phyloP scores from a whole-genome alignment of 192 early-diverging fungal genomes.

The Phycomyces blakesleeanus region DNA sequence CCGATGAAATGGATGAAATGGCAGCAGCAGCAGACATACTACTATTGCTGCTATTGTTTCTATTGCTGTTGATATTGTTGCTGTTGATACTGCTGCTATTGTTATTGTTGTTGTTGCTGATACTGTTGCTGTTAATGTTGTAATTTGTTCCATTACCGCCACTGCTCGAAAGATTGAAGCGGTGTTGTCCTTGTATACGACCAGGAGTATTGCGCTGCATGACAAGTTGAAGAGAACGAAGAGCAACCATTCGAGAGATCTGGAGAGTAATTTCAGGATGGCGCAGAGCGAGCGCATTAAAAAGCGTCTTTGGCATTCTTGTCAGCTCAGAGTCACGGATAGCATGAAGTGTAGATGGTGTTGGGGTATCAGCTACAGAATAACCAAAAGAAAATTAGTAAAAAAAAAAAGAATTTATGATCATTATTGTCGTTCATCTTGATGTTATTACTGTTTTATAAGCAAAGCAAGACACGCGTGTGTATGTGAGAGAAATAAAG shows the following conservation, averaged over 20 bases:
- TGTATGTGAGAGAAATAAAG: background rate
- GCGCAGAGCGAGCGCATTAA: slow-evolving; percentile 83
- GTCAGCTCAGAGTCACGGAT: slow-evolving; percentile 97
- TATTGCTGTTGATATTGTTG: too few relatives aligned
- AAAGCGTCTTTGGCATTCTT: slow-evolving; percentile 91
- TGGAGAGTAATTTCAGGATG: slow-evolving; percentile 92
- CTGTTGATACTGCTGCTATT: too few relatives aligned
- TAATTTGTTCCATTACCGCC: too few relatives aligned
- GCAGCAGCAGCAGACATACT: background rate
- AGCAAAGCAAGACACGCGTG: too few relatives aligned
- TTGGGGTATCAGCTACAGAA: slow-evolving; percentile 47
- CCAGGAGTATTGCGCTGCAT: slow-evolving; percentile 15
- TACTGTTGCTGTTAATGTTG: too few relatives aligned
- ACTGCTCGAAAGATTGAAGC: slow-evolving; percentile 25
- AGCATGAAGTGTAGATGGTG: slow-evolving; percentile 88
- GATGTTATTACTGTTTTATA: too few relatives aligned
- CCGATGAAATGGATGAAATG: slow-evolving; percentile 15
- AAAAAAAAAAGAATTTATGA: slow-evolving; percentile 18
- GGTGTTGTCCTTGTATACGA: slow-evolving; percentile 19
- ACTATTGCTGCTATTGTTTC: too few relatives aligned
- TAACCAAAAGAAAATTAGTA: slow-evolving; percentile 6
- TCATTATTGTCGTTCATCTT: too few relatives aligned
- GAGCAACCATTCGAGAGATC: slow-evolving; percentile 86
- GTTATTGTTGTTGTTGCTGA: too few relatives aligned
- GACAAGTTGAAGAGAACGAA: slow-evolving; percentile 53